phyloP scores from a whole-genome alignment of 306 rosid genomes.

The Cercis canadensis region DNA sequence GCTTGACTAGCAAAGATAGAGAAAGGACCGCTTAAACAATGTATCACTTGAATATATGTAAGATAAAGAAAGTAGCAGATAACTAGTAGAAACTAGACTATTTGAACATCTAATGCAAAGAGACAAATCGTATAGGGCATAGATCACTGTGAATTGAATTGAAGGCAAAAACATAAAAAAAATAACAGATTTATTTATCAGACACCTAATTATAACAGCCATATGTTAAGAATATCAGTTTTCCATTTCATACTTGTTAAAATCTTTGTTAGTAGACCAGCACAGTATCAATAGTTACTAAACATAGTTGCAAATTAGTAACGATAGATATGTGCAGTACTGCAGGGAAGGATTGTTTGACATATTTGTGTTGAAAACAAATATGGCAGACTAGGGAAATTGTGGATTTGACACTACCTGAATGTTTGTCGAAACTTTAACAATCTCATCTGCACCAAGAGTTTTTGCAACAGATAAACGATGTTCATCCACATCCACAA shows the following conservation, averaged over 20 bases:
- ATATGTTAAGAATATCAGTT: neutral
- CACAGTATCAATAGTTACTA: neutral
- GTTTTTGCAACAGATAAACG: slow-evolving; percentile 82
- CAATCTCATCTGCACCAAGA: slow-evolving; percentile 77
- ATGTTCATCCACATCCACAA: slow-evolving; percentile 77
- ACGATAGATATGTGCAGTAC: neutral
- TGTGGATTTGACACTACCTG: slow-evolving; percentile 48
- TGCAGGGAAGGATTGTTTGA: neutral
- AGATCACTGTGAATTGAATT: neutral
- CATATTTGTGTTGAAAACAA: neutral
- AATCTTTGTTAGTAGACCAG: neutral
- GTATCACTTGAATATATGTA: slow-evolving; percentile 5
- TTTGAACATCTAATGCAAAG: neutral
- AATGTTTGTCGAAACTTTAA: slow-evolving; percentile 71
- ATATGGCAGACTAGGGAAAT: neutral
- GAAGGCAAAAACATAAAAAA: neutral
- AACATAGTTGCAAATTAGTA: slow-evolving; percentile 2
- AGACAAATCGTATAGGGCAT: neutral
- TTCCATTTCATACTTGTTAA: neutral
- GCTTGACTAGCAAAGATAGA: neutral
- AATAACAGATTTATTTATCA: neutral
- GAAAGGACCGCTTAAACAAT: slow-evolving; percentile 2
- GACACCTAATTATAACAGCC: slow-evolving; percentile 11
- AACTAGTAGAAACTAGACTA: neutral
- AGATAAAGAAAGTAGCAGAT: slow-evolving; percentile 19